A percentile compares a stretch with the other conserved stretches of the same genome.
These are phyloP conservation scores for Ustilago tritici DNA, from an alignment of 1,284 basidiomycete species.

Conservation along the genomic window DNA sequence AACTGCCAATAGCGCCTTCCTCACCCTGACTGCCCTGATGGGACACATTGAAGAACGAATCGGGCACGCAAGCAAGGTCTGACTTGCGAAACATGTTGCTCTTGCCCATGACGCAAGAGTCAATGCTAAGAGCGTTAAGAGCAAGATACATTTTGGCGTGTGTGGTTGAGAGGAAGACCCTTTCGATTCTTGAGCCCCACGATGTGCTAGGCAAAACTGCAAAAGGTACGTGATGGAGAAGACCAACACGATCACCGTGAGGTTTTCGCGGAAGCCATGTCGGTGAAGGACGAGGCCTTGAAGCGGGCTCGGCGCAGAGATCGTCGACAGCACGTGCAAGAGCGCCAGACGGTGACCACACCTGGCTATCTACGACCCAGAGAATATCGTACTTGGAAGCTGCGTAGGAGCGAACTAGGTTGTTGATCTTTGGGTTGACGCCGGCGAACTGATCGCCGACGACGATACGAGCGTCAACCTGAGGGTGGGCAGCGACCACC, in stretches of 20 bases:
- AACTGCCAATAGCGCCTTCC: conserved; percentile 58
- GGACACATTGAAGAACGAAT: conserved; percentile 63
- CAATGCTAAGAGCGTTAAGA: conserved; percentile 85
- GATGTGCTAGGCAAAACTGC: conserved; percentile 76
- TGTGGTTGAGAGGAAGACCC: conserved; percentile 94
- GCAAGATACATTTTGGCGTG: conserved; percentile 99
- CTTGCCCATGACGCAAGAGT: conserved; percentile 97
- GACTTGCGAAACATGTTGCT: conserved; percentile 92
- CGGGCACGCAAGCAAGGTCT: conserved; percentile 77
- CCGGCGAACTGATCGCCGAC: conserved; percentile 75
- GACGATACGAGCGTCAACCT: conserved; percentile 56
- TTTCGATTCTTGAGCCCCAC: conserved; percentile 84
- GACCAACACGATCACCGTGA: conserved; percentile 74
- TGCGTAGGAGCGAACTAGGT: conserved; percentile 84
- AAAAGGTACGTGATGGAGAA: conserved; percentile 96
- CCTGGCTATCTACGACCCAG: conserved; percentile 96
- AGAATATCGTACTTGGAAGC: conserved; percentile 86
- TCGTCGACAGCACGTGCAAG: conserved; percentile 86
- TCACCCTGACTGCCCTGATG: conserved; percentile 51
- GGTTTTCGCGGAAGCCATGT: conserved; percentile 45
- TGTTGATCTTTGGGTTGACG: conserved; percentile 98
- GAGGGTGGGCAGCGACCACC: conserved; percentile 59
- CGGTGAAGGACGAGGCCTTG: conserved; percentile 59
- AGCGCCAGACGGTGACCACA: conserved; percentile 82
- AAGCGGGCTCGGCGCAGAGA: conserved; percentile 80